Conservation (phyloP, 2,329 filamentous ascomycete species). For the Colletotrichum limetticola region DNA sequence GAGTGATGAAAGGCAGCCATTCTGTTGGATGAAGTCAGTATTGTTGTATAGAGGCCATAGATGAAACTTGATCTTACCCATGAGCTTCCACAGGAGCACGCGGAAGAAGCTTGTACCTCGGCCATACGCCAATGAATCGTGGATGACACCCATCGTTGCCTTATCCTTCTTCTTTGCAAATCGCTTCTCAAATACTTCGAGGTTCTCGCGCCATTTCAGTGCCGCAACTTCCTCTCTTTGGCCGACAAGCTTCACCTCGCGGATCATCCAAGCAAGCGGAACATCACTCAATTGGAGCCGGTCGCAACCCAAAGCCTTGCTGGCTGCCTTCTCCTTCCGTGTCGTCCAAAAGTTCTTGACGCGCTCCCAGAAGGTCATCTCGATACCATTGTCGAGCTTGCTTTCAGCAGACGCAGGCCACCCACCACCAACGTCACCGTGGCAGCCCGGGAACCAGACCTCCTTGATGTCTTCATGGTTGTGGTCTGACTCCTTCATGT, state of each 20-base stretch:
- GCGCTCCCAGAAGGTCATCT: constrained; percentile 44
- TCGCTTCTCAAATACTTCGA: constrained; percentile 42
- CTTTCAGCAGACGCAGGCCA: constrained; percentile 51
- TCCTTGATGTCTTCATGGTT: constrained; percentile 55
- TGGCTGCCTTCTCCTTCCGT: constrained; percentile 45
- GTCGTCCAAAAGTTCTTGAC: constrained; percentile 50
- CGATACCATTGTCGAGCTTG: constrained; percentile 39
- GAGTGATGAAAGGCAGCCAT: constrained; percentile 51
- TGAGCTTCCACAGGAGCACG: constrained; percentile 54
- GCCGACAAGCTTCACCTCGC: constrained; percentile 55
- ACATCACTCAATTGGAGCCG: constrained; percentile 60
- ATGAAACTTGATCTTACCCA: constrained; percentile 46
- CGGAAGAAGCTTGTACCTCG: constrained; percentile 49
- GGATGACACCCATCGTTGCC: constrained; percentile 47
- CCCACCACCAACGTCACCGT: constrained; percentile 65
- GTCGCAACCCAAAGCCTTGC: constrained; percentile 44
- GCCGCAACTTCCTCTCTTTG: constrained; percentile 42
- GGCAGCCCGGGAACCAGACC: constrained; percentile 66
- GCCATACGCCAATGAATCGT: constrained; percentile 52
- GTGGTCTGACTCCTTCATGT: constrained; percentile 43
- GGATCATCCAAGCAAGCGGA: constrained; percentile 63
- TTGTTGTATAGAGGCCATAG: rapidly evolving
- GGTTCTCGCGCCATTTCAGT: constrained; percentile 48
- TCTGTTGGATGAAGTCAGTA: constrained; percentile 39
- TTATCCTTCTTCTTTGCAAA: constrained; percentile 38